Conservation (phyloP, 2,329 filamentous ascomycete species). For the Scorias spongiosa region DNA sequence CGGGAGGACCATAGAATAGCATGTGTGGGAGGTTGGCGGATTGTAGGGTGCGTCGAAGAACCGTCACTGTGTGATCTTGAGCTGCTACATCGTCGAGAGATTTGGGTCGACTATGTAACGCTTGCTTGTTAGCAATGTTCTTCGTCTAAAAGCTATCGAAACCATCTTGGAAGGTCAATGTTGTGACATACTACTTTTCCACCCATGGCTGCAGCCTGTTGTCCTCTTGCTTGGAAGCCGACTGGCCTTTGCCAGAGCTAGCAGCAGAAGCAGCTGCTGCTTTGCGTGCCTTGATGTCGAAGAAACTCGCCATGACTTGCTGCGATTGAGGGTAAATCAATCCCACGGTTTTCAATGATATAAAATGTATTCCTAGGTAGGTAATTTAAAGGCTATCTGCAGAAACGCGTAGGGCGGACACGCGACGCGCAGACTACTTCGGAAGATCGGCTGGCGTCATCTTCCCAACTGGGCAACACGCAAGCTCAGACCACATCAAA, state of each 20-base stretch:
- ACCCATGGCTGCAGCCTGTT: slow-evolving; percentile 81
- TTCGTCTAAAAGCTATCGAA: not conserved
- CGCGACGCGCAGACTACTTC: not conserved
- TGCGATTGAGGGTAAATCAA: not conserved
- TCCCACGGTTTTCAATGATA: not conserved
- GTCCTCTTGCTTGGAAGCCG: slow-evolving; percentile 45
- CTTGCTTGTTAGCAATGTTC: slow-evolving; percentile 3
- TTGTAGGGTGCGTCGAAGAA: slow-evolving; percentile 83
- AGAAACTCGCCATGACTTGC: slow-evolving; percentile 67
- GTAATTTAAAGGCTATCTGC: not conserved
- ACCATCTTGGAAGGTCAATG: slow-evolving; percentile 1
- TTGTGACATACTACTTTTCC: slow-evolving; percentile 71
- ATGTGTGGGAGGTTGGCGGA: slow-evolving; percentile 97
- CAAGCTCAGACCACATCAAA: no score
- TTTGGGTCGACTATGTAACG: slow-evolving; percentile 60
- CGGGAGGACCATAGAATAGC: slow-evolving; percentile 96
- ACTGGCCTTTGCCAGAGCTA: slow-evolving; percentile 47
- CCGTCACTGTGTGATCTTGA: slow-evolving; percentile 90
- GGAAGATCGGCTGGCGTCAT: not conserved
- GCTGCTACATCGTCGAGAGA: slow-evolving; percentile 87
- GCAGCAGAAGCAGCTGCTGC: slow-evolving; percentile 54
- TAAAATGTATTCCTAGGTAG: not conserved
- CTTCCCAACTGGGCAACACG: not conserved
- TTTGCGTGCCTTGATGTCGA: slow-evolving; percentile 79
- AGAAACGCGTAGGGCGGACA: not conserved